Percentiles rank a stretch among this genome's conserved stretches.
Evolutionary conservation across 345 rosid genomes (phyloP).

Genomic region (Geranium brycei): DNA sequence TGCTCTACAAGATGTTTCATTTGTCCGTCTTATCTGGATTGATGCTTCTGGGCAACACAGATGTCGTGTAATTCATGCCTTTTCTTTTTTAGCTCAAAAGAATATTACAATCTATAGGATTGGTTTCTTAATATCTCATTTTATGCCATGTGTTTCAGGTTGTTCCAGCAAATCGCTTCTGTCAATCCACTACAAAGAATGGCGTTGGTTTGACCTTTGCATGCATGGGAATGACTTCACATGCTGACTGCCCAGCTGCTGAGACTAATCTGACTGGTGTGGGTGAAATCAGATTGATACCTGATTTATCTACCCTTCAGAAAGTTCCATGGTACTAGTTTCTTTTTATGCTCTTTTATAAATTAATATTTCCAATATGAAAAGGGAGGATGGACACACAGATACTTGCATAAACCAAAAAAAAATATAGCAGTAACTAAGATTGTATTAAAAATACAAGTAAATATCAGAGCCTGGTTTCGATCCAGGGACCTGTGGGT

Average conservation of each 20-base stretch:
- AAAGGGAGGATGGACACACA: too few relatives aligned
- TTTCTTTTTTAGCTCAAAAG: background rate
- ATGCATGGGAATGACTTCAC: conserved; percentile 72
- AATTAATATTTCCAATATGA: too few relatives aligned
- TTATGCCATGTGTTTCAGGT: conserved; percentile 31
- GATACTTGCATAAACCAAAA: too few relatives aligned
- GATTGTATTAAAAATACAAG: too few relatives aligned
- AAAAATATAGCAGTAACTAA: too few relatives aligned
- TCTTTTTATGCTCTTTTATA: background rate
- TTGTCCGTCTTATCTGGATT: conserved; percentile 76
- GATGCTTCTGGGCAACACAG: conserved; percentile 93
- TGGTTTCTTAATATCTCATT: background rate
- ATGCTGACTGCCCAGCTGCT: conserved; percentile 67
- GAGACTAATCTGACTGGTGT: conserved; percentile 55
- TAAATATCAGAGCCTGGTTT: conserved; percentile 50
- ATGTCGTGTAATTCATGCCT: conserved; percentile 60
- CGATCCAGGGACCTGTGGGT: conserved; percentile 80
- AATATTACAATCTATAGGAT: background rate
- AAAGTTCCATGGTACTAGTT: conserved; percentile 61
- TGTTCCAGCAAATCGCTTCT: conserved; percentile 62
- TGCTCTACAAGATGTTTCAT: conserved; percentile 22
- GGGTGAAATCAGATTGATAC: conserved; percentile 85
- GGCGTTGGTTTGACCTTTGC: conserved; percentile 82
- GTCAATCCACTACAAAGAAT: conserved; percentile 39
- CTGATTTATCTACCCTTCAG: conserved; percentile 61